Percentiles rank a stretch among this genome's conserved stretches.
Evolutionary conservation across 108 stramenopile genomes (phyloP).

Genomic region (Conticribra guillardii): DNA sequence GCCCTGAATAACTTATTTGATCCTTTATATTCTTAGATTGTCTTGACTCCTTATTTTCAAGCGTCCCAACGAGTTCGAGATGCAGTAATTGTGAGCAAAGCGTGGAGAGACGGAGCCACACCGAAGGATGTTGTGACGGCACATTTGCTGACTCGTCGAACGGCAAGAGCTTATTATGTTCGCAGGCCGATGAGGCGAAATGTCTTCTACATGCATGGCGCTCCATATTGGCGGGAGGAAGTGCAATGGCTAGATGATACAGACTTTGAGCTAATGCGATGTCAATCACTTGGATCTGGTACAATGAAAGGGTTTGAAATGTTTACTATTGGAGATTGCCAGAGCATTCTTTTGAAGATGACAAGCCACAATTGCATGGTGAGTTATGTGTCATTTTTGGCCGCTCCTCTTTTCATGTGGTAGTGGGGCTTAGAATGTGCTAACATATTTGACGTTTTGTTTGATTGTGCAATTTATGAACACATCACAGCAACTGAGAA

Average conservation of each 20-base stretch:
- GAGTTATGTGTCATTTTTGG: constrained; percentile 13
- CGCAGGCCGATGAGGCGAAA: constrained; percentile 40
- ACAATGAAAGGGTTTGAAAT: constrained; percentile 84
- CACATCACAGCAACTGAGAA: constrained; percentile 58
- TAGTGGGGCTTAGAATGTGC: too few relatives aligned
- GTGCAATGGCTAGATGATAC: constrained; percentile 83
- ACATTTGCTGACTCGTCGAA: constrained; percentile 65
- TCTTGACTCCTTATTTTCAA: constrained; percentile 73
- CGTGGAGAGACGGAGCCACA: constrained; percentile 87
- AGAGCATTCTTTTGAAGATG: constrained; percentile 85
- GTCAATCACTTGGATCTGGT: constrained; percentile 80
- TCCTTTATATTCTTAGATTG: too few relatives aligned
- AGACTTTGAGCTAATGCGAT: constrained; percentile 71
- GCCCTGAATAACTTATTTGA: too few relatives aligned
- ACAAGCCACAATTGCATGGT: constrained; percentile 78
- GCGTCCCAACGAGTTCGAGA: constrained; percentile 80
- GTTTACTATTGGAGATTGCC: constrained; percentile 91
- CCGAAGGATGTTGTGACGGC: constrained; percentile 82
- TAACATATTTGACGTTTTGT: too few relatives aligned
- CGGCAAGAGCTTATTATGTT: constrained; percentile 61
- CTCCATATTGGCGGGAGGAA: constrained; percentile 65
- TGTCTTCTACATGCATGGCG: constrained; percentile 11
- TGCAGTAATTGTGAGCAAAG: constrained; percentile 88
- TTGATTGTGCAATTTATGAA: background rate
- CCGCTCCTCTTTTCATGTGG: too few relatives aligned